Percentiles rank a stretch among this genome's conserved stretches.
phyloP scores from a whole-genome alignment of 306 rosid genomes.

The Glycine tomentella region DNA sequence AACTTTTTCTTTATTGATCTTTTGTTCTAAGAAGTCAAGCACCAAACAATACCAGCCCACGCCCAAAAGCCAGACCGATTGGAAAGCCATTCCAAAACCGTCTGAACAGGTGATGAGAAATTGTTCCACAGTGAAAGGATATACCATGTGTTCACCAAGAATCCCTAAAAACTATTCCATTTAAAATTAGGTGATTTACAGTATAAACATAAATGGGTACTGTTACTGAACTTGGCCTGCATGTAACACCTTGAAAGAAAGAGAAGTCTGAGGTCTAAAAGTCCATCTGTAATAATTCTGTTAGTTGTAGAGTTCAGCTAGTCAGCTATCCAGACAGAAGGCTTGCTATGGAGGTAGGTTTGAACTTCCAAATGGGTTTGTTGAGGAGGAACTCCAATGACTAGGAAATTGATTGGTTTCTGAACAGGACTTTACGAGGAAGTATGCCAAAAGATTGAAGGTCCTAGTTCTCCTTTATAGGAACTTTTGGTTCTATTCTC shows the following conservation, averaged over 20 bases:
- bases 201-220: background rate
- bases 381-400: background rate
- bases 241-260: background rate
- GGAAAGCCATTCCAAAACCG: background rate
- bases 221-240: background rate
- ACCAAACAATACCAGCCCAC: background rate
- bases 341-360: background rate
- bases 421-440: background rate
- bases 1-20: background rate
- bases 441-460: background rate
- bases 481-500: background rate
- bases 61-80: background rate
- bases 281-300: background rate
- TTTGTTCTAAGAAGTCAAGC: slow-evolving; percentile 2
- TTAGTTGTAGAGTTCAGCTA: background rate
- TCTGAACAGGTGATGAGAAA: slow-evolving; percentile 6
- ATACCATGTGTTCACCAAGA: slow-evolving; percentile 14
- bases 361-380: background rate
- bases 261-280: background rate
- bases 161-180: background rate
- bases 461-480: background rate
- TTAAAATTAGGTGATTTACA: background rate
- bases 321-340: background rate
- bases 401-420: background rate
- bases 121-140: background rate